These are phyloP conservation scores for Celoporthe dispersa DNA, from an alignment of 2,329 filamentous ascomycete genomes.

Conservation along the genomic window DNA sequence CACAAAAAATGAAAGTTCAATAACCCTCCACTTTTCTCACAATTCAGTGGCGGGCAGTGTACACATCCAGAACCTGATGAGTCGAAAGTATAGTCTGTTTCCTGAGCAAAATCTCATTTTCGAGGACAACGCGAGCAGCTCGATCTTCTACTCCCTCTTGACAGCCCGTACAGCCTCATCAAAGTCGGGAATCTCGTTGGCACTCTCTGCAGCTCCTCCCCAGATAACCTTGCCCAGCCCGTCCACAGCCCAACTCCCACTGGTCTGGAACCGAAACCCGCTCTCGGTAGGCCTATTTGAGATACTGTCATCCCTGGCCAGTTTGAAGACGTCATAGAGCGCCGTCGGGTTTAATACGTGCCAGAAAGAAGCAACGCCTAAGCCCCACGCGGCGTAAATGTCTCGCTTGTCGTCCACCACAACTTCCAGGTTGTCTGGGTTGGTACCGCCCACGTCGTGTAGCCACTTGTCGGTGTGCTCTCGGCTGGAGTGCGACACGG, in stretches of 20 bases:
- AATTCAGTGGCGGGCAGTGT: too few species aligned
- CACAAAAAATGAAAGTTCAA: not conserved
- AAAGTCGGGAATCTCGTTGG: constrained; percentile 60
- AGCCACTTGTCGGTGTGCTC: constrained; percentile 62
- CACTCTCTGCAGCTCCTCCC: constrained; percentile 50
- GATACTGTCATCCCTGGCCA: constrained; percentile 67
- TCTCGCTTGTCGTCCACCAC: constrained; percentile 64
- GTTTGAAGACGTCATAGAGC: constrained; percentile 57
- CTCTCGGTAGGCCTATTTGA: constrained; percentile 69
- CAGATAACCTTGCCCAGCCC: constrained; percentile 56
- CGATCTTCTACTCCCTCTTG: not conserved
- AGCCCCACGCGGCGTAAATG: constrained; percentile 67
- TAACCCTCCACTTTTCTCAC: too few species aligned
- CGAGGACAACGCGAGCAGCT: not conserved
- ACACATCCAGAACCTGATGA: too few species aligned
- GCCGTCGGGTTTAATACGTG: constrained; percentile 65
- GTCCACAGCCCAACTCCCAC: constrained; percentile 67
- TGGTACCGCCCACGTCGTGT: constrained; percentile 57
- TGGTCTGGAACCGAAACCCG: constrained; percentile 70
- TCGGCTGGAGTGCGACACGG: constrained; percentile 64
- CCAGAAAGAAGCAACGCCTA: constrained; percentile 64
- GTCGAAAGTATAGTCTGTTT: too few species aligned
- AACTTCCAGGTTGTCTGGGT: constrained; percentile 56
- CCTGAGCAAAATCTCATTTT: too few species aligned
- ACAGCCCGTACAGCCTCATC: constrained; percentile 45